These are phyloP conservation scores for Populus hybrid DNA, from an alignment of 441 rosid genomes.

Conservation along the genomic window DNA sequence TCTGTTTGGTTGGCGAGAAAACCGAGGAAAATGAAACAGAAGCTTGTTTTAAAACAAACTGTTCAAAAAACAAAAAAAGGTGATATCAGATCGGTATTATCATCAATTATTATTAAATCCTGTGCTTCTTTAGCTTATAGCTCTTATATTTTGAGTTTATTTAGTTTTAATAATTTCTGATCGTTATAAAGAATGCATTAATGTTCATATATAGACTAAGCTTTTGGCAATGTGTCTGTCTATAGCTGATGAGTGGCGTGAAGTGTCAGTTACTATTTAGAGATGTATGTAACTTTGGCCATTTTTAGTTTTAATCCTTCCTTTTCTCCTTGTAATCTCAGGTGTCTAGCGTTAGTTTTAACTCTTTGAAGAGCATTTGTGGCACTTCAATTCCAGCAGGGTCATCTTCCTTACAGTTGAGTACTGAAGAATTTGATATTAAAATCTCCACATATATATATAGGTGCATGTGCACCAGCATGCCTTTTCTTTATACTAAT, in stretches of 20 bases:
- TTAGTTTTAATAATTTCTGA: too few species aligned
- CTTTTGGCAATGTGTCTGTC: too few species aligned
- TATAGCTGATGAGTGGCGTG: too few species aligned
- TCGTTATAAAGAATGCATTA: background rate
- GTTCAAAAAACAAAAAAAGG: background rate
- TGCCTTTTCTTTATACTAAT: background rate
- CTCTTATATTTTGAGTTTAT: background rate
- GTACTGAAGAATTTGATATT: slow-evolving; percentile 12
- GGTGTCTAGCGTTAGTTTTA: slow-evolving; percentile 48
- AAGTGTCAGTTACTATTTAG: background rate
- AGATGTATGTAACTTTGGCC: background rate
- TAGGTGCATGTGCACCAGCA: background rate
- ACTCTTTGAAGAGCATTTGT: slow-evolving; percentile 35
- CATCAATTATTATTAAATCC: too few species aligned
- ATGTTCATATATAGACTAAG: too few species aligned
- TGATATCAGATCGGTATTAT: background rate
- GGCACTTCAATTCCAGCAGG: slow-evolving; percentile 42
- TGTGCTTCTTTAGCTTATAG: background rate
- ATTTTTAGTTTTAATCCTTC: background rate
- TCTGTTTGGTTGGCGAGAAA: background rate
- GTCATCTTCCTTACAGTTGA: slow-evolving; percentile 58
- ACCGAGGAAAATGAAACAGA: background rate
- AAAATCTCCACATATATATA: background rate
- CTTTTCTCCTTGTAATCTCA: slow-evolving; percentile 20
- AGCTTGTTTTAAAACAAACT: too few species aligned